Evolutionary conservation across 768 basidiomycete genomes (phyloP).

Genomic region (Mycena latifolia): DNA sequence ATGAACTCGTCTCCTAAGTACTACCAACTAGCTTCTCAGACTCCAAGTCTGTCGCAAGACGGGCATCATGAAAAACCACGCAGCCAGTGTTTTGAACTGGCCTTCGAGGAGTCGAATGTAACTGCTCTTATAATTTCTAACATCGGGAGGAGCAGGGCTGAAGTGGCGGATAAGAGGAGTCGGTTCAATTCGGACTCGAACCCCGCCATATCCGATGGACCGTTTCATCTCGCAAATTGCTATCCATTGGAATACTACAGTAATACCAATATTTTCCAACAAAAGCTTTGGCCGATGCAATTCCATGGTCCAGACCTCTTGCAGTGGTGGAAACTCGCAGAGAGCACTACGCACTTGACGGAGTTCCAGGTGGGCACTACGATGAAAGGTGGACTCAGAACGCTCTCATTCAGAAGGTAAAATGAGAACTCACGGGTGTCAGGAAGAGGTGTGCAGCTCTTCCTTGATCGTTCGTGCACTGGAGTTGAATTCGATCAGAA

Average conservation of each 20-base stretch:
- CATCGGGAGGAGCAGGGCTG: no score
- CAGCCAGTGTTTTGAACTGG: no score
- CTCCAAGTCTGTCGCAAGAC: no score
- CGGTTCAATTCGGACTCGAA: no score
- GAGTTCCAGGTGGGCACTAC: conserved; percentile 12
- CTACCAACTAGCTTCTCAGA: no score
- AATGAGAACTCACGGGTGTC: conserved; percentile 6
- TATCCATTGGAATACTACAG: conserved; percentile 4
- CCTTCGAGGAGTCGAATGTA: no score
- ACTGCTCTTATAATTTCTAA: no score
- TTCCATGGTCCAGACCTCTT: conserved; percentile 5
- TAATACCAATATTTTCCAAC: neutral
- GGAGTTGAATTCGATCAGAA: conserved; percentile 14
- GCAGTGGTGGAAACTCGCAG: conserved; percentile 10
- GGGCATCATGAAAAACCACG: no score
- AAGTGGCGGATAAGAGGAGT: no score
- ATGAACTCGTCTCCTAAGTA: no score
- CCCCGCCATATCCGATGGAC: no score
- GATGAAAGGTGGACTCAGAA: conserved; percentile 10
- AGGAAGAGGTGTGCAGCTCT: conserved; percentile 10
- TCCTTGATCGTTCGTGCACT: conserved; percentile 13
- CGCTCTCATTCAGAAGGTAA: conserved; percentile 10
- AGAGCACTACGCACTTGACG: conserved; percentile 14
- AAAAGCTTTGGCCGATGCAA: conserved; percentile 5
- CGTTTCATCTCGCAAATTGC: neutral